Evolutionary conservation across 306 rosid genomes (phyloP).

Genomic region (Quercus bicolor): DNA sequence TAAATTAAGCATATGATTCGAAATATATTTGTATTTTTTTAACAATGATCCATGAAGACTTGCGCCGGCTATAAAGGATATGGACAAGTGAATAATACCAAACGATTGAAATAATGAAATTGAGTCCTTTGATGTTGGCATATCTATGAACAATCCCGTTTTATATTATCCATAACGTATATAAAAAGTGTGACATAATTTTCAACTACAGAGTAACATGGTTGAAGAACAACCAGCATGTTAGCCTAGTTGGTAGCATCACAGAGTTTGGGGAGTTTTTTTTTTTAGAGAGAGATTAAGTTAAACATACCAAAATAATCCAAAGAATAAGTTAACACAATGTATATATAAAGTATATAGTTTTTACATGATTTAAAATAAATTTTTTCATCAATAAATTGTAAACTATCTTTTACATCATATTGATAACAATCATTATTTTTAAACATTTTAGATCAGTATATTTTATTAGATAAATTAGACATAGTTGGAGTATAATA

Average conservation of each 20-base stretch:
- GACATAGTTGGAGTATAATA: no score
- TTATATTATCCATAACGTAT: background rate
- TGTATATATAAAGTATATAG: no score
- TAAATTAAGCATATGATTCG: background rate
- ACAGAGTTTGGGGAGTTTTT: no score
- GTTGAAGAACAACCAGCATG: background rate
- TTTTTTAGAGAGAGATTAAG: no score
- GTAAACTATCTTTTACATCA: no score
- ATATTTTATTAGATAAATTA: no score
- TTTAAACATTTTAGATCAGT: no score
- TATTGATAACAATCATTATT: no score
- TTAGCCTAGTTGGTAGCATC: background rate
- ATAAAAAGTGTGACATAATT: background rate
- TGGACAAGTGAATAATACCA: slow-evolving; percentile 24
- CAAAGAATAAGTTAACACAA: no score
- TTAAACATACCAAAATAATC: no score
- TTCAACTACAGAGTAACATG: background rate
- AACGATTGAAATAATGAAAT: background rate
- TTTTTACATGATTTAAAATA: no score
- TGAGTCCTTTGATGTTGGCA: background rate
- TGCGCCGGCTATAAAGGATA: slow-evolving; percentile 19
- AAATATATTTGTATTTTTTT: background rate
- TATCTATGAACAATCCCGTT: background rate
- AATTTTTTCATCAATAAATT: no score
- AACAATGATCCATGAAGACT: slow-evolving; percentile 9